Conservation (phyloP, 2,329 filamentous ascomycete genomes). For the Tolypocladium guangdongense region DNA sequence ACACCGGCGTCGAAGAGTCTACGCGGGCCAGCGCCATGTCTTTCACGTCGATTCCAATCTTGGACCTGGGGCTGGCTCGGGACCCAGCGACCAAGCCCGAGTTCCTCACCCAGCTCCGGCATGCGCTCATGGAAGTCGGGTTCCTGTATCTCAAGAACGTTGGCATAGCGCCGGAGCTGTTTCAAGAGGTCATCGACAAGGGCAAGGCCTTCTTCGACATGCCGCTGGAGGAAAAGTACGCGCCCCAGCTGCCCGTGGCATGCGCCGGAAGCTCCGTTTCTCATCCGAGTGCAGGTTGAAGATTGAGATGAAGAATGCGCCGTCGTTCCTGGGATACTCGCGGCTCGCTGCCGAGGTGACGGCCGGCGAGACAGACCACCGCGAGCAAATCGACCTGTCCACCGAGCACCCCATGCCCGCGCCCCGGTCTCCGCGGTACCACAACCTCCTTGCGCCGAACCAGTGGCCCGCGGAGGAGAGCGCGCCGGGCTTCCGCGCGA, state of each 20-base stretch:
- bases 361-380: slow-evolving; percentile 63
- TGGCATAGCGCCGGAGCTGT: slow-evolving; percentile 55
- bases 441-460: slow-evolving; percentile 66
- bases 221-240: slow-evolving; percentile 62
- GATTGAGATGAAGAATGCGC: slow-evolving; percentile 64
- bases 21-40: slow-evolving; percentile 34
- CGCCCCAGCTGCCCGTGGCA: slow-evolving; percentile 3
- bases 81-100: slow-evolving; percentile 55
- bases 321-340: slow-evolving; percentile 62
- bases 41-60: slow-evolving; percentile 66
- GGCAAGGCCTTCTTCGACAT: slow-evolving; percentile 69
- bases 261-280: neutral
- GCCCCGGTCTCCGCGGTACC: slow-evolving; percentile 53
- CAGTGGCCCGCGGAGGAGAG: slow-evolving; percentile 62
- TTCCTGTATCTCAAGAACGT: slow-evolving; percentile 80
- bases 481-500: slow-evolving; percentile 56
- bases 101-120: slow-evolving; percentile 60
- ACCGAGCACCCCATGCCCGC: slow-evolving; percentile 61
- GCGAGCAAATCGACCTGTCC: slow-evolving; percentile 79
- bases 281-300: slow-evolving; percentile 33
- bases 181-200: slow-evolving; percentile 53
- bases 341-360: slow-evolving; percentile 59
- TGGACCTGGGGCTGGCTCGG: slow-evolving; percentile 60
- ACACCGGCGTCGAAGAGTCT: neutral
- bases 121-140: slow-evolving; percentile 75